Evolutionary conservation across 73 alveolate genomes (phyloP), one percentile per base, ranked within the genome.

Genomic region (Blepharisma stoltei): DNA sequence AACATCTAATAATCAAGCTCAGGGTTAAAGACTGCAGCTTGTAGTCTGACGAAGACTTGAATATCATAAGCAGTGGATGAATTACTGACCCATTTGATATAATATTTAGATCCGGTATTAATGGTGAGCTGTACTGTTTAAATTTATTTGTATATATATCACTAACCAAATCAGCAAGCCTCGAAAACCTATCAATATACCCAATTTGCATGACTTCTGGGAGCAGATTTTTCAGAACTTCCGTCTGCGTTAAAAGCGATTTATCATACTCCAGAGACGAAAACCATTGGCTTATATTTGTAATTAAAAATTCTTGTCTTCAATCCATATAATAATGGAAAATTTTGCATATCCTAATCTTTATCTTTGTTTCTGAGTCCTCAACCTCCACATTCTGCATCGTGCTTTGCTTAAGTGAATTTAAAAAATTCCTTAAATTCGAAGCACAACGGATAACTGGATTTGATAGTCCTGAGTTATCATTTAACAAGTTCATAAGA

Each of bases 231-330:
- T 32, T 32, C 0, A 32, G 41, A 3, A 32, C 41, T 1, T 32
- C 41, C 3, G 41, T 32, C 41, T 32, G 41, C 41, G 3, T 32
- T 32, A 32, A 32, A 32, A 32, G 41, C 3, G 41, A 32, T 32
- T 32, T 32, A 3, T 32, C 41, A 32, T 32, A 32, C 41, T 32
- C 41, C 41, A 32, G 41, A 32, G 41, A 32, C 3, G 41, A 32
- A 47, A 80, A 80, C 54, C 60, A 80, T 18, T 27, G 32, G 23
- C 67, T 69, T 1, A 69, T 67, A 54, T 80, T 80, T 14, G 45
- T 79, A 1, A 80, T 65, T 18, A 80, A 70, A 46, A 80, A 80
- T 25, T 80, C 87, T 48, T 80, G 77, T 27, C 87, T 67, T 85
- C 78, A 68, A 23, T 80, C 84, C 6, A 80, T 9, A 23, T 68